These are phyloP conservation scores for Aspergillus sp. DNA, from an alignment of 2,329 filamentous ascomycete genomes.

Conservation along the genomic window DNA sequence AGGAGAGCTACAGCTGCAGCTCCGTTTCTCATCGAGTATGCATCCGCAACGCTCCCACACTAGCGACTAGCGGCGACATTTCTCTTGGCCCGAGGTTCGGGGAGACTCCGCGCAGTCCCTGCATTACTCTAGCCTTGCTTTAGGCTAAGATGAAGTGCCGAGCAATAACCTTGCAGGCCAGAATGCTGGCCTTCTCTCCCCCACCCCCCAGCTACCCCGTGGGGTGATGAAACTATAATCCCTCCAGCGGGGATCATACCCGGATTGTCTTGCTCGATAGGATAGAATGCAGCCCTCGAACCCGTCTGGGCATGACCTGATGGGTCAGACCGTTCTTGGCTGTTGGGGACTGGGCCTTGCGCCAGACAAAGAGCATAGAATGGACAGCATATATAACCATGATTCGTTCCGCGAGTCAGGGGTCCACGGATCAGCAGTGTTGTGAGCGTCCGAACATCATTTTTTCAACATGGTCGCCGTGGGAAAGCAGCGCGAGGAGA, in stretches of 20 bases:
- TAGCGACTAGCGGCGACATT: no score
- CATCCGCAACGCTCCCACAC: no score
- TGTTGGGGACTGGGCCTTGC: neutral
- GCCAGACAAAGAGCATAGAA: neutral
- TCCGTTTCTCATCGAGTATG: no score
- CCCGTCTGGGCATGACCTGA: neutral
- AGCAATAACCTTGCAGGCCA: neutral
- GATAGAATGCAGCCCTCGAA: neutral
- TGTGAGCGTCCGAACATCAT: neutral
- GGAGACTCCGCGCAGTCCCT: constrained; percentile 2
- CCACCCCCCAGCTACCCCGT: neutral
- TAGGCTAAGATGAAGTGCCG: neutral
- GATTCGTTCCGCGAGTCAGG: neutral
- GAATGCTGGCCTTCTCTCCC: neutral
- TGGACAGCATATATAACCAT: neutral
- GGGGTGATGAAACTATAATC: neutral
- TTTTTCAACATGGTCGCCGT: constrained; percentile 17
- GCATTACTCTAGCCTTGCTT: neutral
- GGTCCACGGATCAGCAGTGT: neutral
- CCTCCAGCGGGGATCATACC: constrained; percentile 3
- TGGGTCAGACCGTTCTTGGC: neutral
- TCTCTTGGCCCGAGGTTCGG: neutral
- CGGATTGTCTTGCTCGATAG: neutral
- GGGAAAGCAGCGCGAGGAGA: constrained; percentile 22
- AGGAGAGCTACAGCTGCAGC: no score